A percentile compares a stretch with the other conserved stretches of the same genome.
Conservation (phyloP, 1,139 yeast species). For the Meyerozyma sp. region DNA sequence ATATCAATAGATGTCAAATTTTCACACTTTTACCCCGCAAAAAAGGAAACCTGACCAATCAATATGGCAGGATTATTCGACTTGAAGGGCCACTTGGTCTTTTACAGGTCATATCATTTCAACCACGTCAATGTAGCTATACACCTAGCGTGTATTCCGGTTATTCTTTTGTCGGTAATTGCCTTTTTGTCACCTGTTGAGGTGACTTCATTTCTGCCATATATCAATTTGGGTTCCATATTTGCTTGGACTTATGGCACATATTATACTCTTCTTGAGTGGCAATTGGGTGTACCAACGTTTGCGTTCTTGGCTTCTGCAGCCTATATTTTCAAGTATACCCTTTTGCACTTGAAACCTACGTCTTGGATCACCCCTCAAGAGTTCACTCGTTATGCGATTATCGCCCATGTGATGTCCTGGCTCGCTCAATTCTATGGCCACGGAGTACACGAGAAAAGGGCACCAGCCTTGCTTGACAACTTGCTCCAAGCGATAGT, state of each 20-base stretch:
- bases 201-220: constrained; percentile 17
- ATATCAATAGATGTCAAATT: not conserved
- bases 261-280: constrained; percentile 41
- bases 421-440: constrained; percentile 93
- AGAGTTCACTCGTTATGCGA: constrained; percentile 25
- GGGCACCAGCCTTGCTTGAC: constrained; percentile 86
- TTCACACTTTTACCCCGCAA: not conserved
- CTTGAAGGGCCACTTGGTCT: constrained; percentile 64
- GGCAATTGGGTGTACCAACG: constrained; percentile 34
- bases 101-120: constrained; percentile 81
- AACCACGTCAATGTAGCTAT: constrained; percentile 65
- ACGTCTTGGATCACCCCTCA: constrained; percentile 4
- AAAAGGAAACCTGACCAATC: not conserved
- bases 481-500: constrained; percentile 80
- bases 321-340: constrained; percentile 31
- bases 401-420: constrained; percentile 41
- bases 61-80: constrained; percentile 26
- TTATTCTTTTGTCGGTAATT: constrained; percentile 56
- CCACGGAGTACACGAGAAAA: constrained; percentile 73
- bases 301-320: constrained; percentile 35
- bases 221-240: constrained; percentile 34
- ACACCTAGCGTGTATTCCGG: constrained; percentile 77
- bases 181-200: constrained; percentile 27
- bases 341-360: constrained; percentile 14
- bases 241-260: constrained; percentile 30